Evolutionary conservation across 2,329 filamentous ascomycete genomes (phyloP).

Genomic region (Coniochaeta pulveracea): DNA sequence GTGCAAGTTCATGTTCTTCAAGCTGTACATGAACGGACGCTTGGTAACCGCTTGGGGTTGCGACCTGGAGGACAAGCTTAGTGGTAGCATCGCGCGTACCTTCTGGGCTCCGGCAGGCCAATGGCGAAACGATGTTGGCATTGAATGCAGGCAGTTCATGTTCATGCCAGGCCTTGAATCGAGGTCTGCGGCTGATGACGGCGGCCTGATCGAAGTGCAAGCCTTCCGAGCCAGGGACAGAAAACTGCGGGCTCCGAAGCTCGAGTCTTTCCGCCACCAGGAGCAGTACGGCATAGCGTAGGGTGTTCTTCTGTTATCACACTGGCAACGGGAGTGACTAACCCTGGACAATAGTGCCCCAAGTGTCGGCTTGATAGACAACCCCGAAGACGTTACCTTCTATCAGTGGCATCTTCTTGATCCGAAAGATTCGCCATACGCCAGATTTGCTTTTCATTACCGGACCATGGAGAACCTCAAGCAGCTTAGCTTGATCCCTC

Average conservation of each 20-base stretch:
- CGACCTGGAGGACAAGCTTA: slow-evolving; percentile 21
- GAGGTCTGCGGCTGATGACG: slow-evolving; percentile 34
- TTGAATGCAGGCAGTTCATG: slow-evolving; percentile 38
- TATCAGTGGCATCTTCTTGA: slow-evolving; percentile 43
- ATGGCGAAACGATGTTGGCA: slow-evolving; percentile 28
- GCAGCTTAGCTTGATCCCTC: slow-evolving; percentile 34
- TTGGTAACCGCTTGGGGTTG: slow-evolving; percentile 41
- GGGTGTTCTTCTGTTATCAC: slow-evolving; percentile 13
- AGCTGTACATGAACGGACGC: slow-evolving; percentile 41
- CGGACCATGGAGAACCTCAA: slow-evolving; percentile 37
- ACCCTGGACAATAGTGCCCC: slow-evolving; percentile 28
- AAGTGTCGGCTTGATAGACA: slow-evolving; percentile 39
- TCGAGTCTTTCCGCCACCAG: slow-evolving; percentile 32
- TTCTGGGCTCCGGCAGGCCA: slow-evolving; percentile 35
- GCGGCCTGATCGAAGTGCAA: slow-evolving; percentile 42
- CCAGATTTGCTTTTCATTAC: slow-evolving; percentile 45
- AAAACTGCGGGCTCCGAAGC: slow-evolving; percentile 26
- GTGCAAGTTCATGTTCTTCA: slow-evolving; percentile 38
- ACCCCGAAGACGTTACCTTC: slow-evolving; percentile 35
- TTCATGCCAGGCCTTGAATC: slow-evolving; percentile 28
- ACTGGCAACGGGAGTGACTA: slow-evolving; percentile 2
- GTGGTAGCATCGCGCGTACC: slow-evolving; percentile 30
- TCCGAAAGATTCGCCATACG: slow-evolving; percentile 37
- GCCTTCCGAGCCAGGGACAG: slow-evolving; percentile 40
- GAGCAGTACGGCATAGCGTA: slow-evolving; percentile 42